These are phyloP conservation scores for Scenedesmus sp. DNA, from an alignment of 163 green algal genomes.

Conservation along the genomic window DNA sequence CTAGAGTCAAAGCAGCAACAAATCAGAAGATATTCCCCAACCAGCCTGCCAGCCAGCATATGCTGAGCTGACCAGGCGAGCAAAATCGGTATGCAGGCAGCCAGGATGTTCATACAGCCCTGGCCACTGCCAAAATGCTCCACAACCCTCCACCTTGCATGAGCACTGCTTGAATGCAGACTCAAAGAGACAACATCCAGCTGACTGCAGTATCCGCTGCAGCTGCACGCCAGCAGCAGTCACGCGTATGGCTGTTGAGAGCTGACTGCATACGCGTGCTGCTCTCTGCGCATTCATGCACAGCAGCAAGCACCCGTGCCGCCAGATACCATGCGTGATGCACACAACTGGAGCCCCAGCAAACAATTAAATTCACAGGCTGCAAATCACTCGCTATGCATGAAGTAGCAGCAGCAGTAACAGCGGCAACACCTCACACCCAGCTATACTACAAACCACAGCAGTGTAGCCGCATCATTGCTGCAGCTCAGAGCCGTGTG, in stretches of 20 bases:
- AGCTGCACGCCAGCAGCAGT: slow-evolving; percentile 15
- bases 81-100: background rate
- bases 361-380: background rate
- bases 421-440: background rate
- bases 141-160: background rate
- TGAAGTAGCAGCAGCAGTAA: background rate
- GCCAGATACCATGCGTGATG: background rate
- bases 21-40: background rate
- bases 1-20: background rate
- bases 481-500: background rate
- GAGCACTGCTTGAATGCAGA: background rate
- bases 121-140: background rate
- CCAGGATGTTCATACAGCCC: background rate
- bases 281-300: background rate
- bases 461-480: background rate
- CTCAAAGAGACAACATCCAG: background rate
- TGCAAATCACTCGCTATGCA: background rate
- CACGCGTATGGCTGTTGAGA: too few relatives aligned
- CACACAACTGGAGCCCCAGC: background rate
- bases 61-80: background rate
- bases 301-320: too few relatives aligned
- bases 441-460: background rate
- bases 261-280: background rate
- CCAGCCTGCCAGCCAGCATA: background rate
- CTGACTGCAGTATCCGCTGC: background rate